phyloP scores from a whole-genome alignment of 192 early-diverging fungal species.

The Phlyctochytrium bullatum region DNA sequence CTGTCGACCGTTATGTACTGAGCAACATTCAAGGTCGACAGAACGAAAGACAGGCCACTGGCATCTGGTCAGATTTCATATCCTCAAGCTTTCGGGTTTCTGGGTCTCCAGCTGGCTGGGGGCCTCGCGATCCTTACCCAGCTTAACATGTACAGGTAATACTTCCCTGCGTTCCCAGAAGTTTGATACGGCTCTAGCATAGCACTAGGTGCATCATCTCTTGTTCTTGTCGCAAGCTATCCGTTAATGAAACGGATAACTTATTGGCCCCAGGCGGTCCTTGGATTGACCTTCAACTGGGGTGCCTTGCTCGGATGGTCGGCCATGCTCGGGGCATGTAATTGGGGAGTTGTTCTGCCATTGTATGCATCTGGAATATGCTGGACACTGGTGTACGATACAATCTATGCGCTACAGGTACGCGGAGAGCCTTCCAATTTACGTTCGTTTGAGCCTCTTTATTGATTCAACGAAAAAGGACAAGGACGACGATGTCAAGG shows the following conservation, averaged over 20 bases:
- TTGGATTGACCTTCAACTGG: conserved; percentile 93
- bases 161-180: background rate
- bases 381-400: conserved; percentile 97
- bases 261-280: conserved; percentile 89
- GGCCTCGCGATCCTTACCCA: conserved; percentile 86
- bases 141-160: conserved; percentile 78
- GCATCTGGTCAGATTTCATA: conserved; percentile 72
- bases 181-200: conserved; percentile 48
- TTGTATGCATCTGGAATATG: conserved; percentile 81
- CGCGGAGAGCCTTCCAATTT: no score
- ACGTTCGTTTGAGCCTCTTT: background rate
- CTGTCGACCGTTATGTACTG: conserved; percentile 5
- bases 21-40: conserved; percentile 53
- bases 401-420: conserved; percentile 92
- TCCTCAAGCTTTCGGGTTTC: conserved; percentile 69
- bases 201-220: conserved; percentile 72
- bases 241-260: conserved; percentile 96
- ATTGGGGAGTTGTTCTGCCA: conserved; percentile 73
- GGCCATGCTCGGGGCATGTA: conserved; percentile 61
- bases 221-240: conserved; percentile 75
- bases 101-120: conserved; percentile 72
- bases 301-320: conserved; percentile 87
- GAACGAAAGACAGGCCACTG: conserved; percentile 79
- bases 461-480: conserved; percentile 53
- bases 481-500: conserved; percentile 82